Evolutionary conservation across 805 yeast genomes (phyloP).

Genomic region (Isabelozyma rhagii): DNA sequence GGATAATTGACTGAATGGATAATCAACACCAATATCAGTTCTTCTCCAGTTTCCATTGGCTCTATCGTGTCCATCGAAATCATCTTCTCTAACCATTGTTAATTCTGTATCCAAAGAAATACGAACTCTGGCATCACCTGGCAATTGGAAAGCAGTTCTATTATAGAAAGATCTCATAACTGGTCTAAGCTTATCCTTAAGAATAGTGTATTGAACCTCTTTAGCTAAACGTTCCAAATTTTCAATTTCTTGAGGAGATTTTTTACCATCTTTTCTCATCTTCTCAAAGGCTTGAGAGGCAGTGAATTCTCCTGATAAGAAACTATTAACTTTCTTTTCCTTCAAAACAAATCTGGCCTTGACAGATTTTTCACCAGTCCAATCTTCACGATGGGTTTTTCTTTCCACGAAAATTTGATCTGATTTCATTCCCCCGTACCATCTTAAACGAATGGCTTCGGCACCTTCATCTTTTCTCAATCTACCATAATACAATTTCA

Average conservation of each 20-base stretch:
- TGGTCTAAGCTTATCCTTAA: conserved; percentile 84
- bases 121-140: conserved; percentile 99
- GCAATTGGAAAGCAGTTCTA: conserved; percentile 98
- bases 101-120: conserved; percentile 96
- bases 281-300: conserved; percentile 89
- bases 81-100: conserved; percentile 96
- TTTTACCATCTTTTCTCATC: conserved; percentile 89
- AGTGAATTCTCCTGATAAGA: conserved; percentile 78
- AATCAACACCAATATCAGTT: conserved; percentile 96
- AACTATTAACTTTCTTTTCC: conserved; percentile 85
- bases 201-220: conserved; percentile 87
- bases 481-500: conserved; percentile 93
- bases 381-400: conserved; percentile 97
- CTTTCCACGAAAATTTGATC: conserved; percentile 94
- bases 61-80: conserved; percentile 89
- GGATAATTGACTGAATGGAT: conserved; percentile 85
- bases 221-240: conserved; percentile 87
- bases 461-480: conserved; percentile 97
- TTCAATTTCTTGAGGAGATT: conserved; percentile 82
- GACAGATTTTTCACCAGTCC: conserved; percentile 99
- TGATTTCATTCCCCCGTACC: conserved; percentile 98
- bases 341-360: conserved; percentile 93
- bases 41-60: conserved; percentile 96
- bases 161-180: conserved; percentile 94
- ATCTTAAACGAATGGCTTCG: conserved; percentile 94